Percentiles rank a stretch among this genome's conserved stretches.
These are phyloP conservation scores for Furcasterigmium sp. DNA, from an alignment of 2,329 filamentous ascomycete species.

Conservation along the genomic window DNA sequence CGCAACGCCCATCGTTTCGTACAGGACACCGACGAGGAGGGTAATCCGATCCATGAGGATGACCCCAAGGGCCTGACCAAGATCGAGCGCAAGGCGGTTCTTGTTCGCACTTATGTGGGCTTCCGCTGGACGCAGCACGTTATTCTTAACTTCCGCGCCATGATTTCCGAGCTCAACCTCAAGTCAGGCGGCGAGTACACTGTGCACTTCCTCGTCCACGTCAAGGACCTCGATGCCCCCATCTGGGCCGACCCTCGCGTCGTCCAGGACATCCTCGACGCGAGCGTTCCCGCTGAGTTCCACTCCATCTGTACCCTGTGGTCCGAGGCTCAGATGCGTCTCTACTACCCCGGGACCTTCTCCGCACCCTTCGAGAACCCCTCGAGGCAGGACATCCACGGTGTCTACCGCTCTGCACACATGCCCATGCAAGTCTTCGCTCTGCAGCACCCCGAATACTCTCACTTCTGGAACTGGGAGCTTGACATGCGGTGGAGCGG, in stretches of 20 bases:
- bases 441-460: slow-evolving; percentile 57
- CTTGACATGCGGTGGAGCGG: slow-evolving; percentile 63
- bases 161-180: slow-evolving; percentile 74
- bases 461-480: slow-evolving; percentile 67
- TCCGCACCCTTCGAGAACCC: slow-evolving; percentile 60
- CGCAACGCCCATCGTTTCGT: slow-evolving; percentile 61
- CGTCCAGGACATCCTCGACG: slow-evolving; percentile 65
- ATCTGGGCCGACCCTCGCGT: slow-evolving; percentile 77
- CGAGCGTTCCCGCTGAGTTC: slow-evolving; percentile 67
- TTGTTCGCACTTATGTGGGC: slow-evolving; percentile 76
- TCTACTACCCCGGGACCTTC: slow-evolving; percentile 70
- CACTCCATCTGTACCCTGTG: slow-evolving; percentile 75
- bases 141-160: slow-evolving; percentile 73
- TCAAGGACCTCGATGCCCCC: slow-evolving; percentile 71
- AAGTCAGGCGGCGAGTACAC: slow-evolving; percentile 76
- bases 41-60: slow-evolving; percentile 2
- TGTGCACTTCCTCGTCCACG: slow-evolving; percentile 79
- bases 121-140: slow-evolving; percentile 75
- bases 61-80: slow-evolving; percentile 25
- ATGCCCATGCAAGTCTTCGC: slow-evolving; percentile 61
- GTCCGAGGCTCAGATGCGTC: slow-evolving; percentile 78
- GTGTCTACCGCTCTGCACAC: slow-evolving; percentile 63
- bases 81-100: slow-evolving; percentile 62
- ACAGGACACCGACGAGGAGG: slow-evolving; percentile 27
- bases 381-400: slow-evolving; percentile 54